Evolutionary conservation across 305 asterid genomes (phyloP).

Genomic region (Solanum hybrid): DNA sequence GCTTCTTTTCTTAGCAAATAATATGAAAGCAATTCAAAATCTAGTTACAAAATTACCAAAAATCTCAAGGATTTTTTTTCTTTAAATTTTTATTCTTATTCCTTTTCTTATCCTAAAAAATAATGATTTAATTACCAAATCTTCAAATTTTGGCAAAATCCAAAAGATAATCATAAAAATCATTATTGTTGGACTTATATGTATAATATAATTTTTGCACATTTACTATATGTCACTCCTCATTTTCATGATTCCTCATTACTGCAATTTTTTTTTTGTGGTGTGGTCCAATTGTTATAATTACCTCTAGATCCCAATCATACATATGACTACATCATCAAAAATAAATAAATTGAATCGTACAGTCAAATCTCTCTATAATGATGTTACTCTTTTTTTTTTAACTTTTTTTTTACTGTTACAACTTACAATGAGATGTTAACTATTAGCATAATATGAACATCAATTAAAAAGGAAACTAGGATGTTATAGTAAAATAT

Average conservation of each 20-base stretch:
- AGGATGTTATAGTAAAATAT: background rate
- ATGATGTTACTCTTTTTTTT: background rate
- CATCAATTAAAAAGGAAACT: background rate
- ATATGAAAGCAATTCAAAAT: background rate
- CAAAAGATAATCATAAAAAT: background rate
- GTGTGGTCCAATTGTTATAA: constrained; percentile 1
- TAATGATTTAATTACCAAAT: background rate
- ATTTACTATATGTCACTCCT: background rate
- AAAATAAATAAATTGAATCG: background rate
- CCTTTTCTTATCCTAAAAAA: background rate
- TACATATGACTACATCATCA: background rate
- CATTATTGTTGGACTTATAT: background rate
- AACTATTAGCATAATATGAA: background rate
- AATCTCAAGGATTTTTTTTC: background rate
- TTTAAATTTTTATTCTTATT: background rate
- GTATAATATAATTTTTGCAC: background rate
- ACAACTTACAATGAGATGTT: background rate
- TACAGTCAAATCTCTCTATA: background rate
- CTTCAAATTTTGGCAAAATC: background rate
- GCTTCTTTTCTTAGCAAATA: background rate
- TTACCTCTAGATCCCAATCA: background rate
- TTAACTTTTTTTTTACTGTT: background rate
- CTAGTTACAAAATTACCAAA: background rate
- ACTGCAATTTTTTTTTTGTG: background rate
- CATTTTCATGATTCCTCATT: background rate